Conservation (phyloP, 2,329 filamentous ascomycete species). For the Tetracladium maxilliforme region DNA sequence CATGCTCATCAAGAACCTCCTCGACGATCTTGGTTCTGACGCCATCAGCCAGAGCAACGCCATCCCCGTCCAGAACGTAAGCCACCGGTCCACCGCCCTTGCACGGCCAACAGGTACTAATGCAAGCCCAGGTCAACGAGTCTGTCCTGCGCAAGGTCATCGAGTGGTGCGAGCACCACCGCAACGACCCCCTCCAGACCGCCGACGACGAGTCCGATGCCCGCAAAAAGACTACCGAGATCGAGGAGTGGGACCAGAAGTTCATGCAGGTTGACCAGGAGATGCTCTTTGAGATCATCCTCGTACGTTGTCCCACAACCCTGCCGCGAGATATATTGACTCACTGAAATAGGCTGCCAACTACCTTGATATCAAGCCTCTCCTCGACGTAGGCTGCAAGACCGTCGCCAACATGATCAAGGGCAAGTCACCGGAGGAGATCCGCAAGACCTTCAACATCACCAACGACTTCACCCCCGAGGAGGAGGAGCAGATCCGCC, state of each 20-base stretch:
- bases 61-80: slow-evolving; percentile 76
- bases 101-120: not conserved
- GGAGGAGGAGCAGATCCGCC: slow-evolving; percentile 94
- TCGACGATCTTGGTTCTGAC: slow-evolving; percentile 69
- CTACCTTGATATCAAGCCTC: slow-evolving; percentile 97
- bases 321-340: slow-evolving; percentile 1
- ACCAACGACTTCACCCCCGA: slow-evolving; percentile 98
- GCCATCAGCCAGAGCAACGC: slow-evolving; percentile 27
- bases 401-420: slow-evolving; percentile 99
- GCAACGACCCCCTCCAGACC: slow-evolving; percentile 67
- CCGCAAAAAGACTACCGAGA: slow-evolving; percentile 96
- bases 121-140: slow-evolving; percentile 60
- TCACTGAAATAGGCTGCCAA: slow-evolving; percentile 60
- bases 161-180: slow-evolving; percentile 96
- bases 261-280: slow-evolving; percentile 99
- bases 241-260: slow-evolving; percentile 99
- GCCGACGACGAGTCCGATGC: slow-evolving; percentile 85
- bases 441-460: slow-evolving; percentile 99
- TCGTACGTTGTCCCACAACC: slow-evolving; percentile 48
- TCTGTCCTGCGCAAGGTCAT: slow-evolving; percentile 89
- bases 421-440: slow-evolving; percentile 98
- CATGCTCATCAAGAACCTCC: slow-evolving; percentile 94
- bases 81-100: slow-evolving; percentile 10
- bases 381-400: slow-evolving; percentile 97
- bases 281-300: slow-evolving; percentile 98